Evolutionary conservation across 257 asterid genomes (phyloP).

Genomic region (Henckelia pumila): DNA sequence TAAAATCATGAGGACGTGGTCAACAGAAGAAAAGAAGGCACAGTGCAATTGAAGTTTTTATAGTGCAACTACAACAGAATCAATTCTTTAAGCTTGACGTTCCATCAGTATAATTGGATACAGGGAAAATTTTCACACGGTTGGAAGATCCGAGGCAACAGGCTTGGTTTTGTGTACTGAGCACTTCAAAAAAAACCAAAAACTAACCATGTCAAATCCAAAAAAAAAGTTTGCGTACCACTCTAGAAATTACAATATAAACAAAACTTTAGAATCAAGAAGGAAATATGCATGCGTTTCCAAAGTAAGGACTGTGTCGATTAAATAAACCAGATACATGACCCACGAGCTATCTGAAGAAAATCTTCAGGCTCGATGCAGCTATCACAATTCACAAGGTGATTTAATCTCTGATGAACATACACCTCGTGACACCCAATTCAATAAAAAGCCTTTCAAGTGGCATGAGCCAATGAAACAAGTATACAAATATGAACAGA

Average conservation of each 20-base stretch:
- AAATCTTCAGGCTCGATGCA: background rate
- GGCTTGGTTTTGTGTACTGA: too few relatives aligned
- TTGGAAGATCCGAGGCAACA: too few relatives aligned
- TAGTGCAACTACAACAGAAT: too few relatives aligned
- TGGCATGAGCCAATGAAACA: background rate
- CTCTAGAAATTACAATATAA: too few relatives aligned
- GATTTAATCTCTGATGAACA: background rate
- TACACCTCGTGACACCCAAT: background rate
- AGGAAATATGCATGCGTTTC: background rate
- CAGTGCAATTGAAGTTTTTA: too few relatives aligned
- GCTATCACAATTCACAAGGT: background rate
- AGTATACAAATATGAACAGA: background rate
- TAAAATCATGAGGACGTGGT: too few relatives aligned
- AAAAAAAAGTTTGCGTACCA: too few relatives aligned
- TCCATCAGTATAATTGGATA: too few relatives aligned
- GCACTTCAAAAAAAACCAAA: too few relatives aligned
- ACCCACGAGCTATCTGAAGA: background rate
- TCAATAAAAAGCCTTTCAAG: background rate
- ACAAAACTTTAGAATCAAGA: background rate
- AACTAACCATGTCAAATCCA: too few relatives aligned
- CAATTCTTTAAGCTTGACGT: too few relatives aligned
- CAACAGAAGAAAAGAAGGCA: too few relatives aligned
- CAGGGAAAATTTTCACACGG: background rate
- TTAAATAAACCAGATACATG: background rate
- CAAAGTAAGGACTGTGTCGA: background rate